Evolutionary conservation across 2,329 filamentous ascomycete genomes (phyloP), one percentile per base, ranked within the genome.

Genomic region (Alternaria postmessia): DNA sequence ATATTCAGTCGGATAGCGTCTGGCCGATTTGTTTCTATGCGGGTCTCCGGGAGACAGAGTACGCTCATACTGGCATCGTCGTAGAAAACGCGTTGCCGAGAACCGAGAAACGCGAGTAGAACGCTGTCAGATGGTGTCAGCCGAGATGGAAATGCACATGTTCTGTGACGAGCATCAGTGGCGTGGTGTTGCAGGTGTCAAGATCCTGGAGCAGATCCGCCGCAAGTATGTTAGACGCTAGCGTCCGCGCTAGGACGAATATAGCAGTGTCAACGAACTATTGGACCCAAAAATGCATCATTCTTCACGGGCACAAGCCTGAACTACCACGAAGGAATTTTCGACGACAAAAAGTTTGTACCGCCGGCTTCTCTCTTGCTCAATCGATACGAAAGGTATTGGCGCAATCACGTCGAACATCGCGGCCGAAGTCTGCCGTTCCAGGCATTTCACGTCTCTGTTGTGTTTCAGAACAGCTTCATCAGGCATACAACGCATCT

Each of bases 391-490:
- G 26, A 20, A 51, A 38, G 5, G 12, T 16, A 16, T 36, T 16
- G 32, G 12, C 14, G 32, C 32, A 22, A 41, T 26, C 14, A 16
- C 7, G 16, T 49, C 30, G 34, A 51, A 53, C 30, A 46, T 44
- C 34, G 43, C 47, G 41, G 58, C 62, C 52, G 34, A 16, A 20
- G 43, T 44, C 39, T 51, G 36, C 32, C 42, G 61, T 68, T 67
- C 66, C 65, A 66, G 59, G 66, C 54, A 56, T 28, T 30, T 59
- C 51, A 44, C 55, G 67, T 68, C 65, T 66, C 63, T 63, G 44
- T 24, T 59, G 46, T 26, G 68, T 70, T 72, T 72, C 67, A 71
- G 58, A 28, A 65, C 39, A 41, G 58, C 61, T 62, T 64, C 65
- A 57, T 54, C 43, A 61, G 39, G 39, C 39, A 42, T 24, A 42